These are phyloP conservation scores for Ochetophila trinervis DNA, from an alignment of 306 rosid species.

Conservation along the genomic window DNA sequence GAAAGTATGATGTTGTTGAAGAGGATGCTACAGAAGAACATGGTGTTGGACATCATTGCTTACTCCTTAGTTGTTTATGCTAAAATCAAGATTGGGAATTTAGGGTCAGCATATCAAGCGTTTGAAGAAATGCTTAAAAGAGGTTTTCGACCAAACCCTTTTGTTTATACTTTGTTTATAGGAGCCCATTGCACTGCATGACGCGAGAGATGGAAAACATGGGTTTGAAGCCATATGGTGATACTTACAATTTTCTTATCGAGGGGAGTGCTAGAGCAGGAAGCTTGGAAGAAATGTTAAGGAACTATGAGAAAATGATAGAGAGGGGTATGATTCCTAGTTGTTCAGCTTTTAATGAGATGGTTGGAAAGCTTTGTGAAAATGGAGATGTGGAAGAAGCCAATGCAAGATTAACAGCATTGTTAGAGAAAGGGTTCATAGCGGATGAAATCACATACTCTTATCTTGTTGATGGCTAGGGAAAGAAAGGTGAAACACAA, in stretches of 20 bases:
- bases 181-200: conserved; percentile 53
- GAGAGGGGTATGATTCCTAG: conserved; percentile 56
- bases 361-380: conserved; percentile 51
- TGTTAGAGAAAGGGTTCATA: conserved; percentile 60
- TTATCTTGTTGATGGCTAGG: conserved; percentile 53
- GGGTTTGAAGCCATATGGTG: conserved; percentile 55
- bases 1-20: conserved; percentile 51
- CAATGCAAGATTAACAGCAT: conserved; percentile 44
- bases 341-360: conserved; percentile 55
- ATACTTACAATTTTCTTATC: conserved; percentile 54
- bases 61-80: conserved; percentile 57
- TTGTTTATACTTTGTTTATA: conserved; percentile 59
- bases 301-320: conserved; percentile 51
- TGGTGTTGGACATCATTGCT: conserved; percentile 58
- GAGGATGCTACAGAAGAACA: conserved; percentile 70
- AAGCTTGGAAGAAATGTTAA: conserved; percentile 41
- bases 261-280: conserved; percentile 51
- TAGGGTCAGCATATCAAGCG: conserved; percentile 39
- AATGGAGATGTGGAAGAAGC: conserved; percentile 47
- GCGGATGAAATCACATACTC: conserved; percentile 57
- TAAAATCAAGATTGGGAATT: conserved; percentile 42
- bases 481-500: conserved; percentile 32
- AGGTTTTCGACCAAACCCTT: conserved; percentile 63
- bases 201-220: conserved; percentile 53
- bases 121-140: conserved; percentile 59